Conservation (phyloP, 805 yeast species). For the Ogataea dorogensis region DNA sequence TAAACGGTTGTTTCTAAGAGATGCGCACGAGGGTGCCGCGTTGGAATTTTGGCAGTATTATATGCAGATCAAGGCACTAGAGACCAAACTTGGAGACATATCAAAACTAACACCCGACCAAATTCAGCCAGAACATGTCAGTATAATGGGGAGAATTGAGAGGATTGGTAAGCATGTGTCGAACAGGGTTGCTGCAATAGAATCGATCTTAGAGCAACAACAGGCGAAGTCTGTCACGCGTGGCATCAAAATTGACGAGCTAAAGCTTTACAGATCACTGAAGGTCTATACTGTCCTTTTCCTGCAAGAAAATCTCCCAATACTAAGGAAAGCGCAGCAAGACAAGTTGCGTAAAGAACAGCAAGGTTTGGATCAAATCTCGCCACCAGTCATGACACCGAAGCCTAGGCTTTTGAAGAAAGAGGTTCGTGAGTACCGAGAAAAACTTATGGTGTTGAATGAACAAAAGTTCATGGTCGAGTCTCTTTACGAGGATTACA, state of each 20-base stretch:
- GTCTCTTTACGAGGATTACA: constrained; percentile 59
- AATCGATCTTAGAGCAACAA: constrained; percentile 20
- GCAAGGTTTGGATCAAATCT: constrained; percentile 8
- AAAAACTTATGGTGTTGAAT: constrained; percentile 79
- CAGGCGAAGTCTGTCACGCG: neutral
- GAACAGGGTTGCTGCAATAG: constrained; percentile 26
- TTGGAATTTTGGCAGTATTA: constrained; percentile 41
- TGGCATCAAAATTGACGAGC: constrained; percentile 37
- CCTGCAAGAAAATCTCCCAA: constrained; percentile 65
- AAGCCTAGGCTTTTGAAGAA: constrained; percentile 42
- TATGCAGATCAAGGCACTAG: constrained; percentile 27
- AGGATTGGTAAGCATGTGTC: constrained; percentile 43
- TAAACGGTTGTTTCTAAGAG: constrained; percentile 48
- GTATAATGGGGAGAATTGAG: constrained; percentile 52
- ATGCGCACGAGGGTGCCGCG: constrained; percentile 30
- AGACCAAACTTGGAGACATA: constrained; percentile 23
- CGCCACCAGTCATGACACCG: neutral
- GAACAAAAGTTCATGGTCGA: constrained; percentile 79
- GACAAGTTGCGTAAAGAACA: constrained; percentile 18
- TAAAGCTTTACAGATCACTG: constrained; percentile 50
- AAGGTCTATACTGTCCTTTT: constrained; percentile 55
- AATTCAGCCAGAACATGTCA: constrained; percentile 45
- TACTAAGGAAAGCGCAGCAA: constrained; percentile 58
- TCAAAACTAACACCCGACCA: constrained; percentile 37
- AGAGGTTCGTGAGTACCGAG: constrained; percentile 59